Evolutionary conservation across 306 rosid species (phyloP), one percentile per base, ranked within the genome.

Genomic region (Chamaecrista fasciculata): DNA sequence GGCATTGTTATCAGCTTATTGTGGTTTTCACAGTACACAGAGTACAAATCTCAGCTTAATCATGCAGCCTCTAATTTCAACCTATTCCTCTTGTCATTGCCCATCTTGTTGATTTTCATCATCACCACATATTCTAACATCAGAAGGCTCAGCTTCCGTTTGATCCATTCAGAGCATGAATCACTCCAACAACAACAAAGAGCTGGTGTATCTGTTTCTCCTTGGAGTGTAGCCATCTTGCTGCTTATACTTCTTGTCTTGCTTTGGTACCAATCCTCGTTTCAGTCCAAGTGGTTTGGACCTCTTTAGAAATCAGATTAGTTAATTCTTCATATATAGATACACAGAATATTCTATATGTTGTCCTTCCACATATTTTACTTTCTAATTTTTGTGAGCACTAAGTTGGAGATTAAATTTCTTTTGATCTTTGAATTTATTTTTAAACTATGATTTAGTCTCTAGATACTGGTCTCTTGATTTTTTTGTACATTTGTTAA

Each of bases 1-100:
- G 87, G 76, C 66, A 87, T 92, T 47, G 98, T 90, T 62, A 57
- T 86, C 48, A 52, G 59, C 40, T 80, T 89, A 50, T 76, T 92
- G 23, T 92, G 88, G 81, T 44, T 87, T 31, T 90, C 98, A 40
- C 85, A 73, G 3, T 72, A 68, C 81, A 55, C 77, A 2, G 71
- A 78, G 63, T 73, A 86, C 70, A 74, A 76, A 72, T 57, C 88
- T 61, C 91, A 83, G 28, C 7, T 78, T 37, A 73, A 77, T 15
- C 51, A 43, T 25, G 60, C 89, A 2, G 60, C 81, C 33, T 23
- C 70, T 61, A 84, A 52, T 69, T 78, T 87, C 43, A 91, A 87
- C 42, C 56, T 92, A 9, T 23, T 87, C 83, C 58, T 87, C 46
- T 67, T 87, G 61, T 67, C 80, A 46, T 51, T 83, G 12, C 90